These are phyloP conservation scores for Henckelia pumila DNA, from an alignment of 257 asterid species.

Conservation along the genomic window DNA sequence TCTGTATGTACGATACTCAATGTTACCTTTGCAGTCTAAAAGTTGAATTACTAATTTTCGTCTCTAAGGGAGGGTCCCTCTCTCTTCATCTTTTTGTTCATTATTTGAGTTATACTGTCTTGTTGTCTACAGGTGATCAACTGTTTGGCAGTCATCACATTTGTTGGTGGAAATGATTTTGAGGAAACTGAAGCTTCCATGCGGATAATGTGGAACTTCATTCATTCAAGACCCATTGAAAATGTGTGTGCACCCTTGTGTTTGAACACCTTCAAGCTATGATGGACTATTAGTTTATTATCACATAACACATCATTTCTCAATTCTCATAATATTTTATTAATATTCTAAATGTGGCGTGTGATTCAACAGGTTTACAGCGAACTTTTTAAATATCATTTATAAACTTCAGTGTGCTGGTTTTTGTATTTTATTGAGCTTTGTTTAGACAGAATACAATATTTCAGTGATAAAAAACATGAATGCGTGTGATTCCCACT, in stretches of 20 bases:
- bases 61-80: neutral
- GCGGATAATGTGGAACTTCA: constrained; percentile 36
- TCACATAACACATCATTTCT: no score
- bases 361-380: neutral
- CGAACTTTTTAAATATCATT: neutral
- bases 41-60: neutral
- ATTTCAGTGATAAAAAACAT: no score
- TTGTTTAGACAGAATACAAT: neutral
- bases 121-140: constrained; percentile 24
- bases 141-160: constrained; percentile 33
- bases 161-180: constrained; percentile 30
- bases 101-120: neutral
- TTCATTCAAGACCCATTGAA: constrained; percentile 15
- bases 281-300: neutral
- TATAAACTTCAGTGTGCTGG: no score
- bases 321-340: no score
- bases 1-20: constrained; percentile 31
- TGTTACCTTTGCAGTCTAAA: neutral
- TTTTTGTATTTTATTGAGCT: no score
- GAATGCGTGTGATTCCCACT: neutral
- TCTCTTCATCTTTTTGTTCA: neutral
- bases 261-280: neutral
- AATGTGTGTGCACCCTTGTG: constrained; percentile 24
- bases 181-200: constrained; percentile 36
- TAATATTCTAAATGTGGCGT: neutral